Percentiles rank a stretch among this genome's conserved stretches.
Evolutionary conservation across 2,329 filamentous ascomycete genomes (phyloP).

Genomic region (Arthrobotrys musiformis): DNA sequence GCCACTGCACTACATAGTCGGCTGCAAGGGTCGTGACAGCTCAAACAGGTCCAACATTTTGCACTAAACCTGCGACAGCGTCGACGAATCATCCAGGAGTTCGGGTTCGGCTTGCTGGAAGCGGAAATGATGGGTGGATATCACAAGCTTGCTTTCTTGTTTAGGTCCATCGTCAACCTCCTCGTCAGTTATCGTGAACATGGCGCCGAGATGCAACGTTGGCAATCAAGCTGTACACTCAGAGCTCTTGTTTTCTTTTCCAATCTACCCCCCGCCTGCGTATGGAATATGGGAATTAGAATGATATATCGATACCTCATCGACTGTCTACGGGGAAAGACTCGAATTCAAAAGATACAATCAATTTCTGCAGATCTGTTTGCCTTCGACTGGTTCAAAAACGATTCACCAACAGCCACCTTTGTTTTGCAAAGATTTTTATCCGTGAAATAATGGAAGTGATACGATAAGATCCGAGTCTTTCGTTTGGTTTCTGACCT

Average conservation of each 20-base stretch:
- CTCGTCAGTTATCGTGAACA: constrained; percentile 31
- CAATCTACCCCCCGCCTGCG: background rate
- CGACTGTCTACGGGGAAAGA: background rate
- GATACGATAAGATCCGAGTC: background rate
- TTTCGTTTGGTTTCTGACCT: background rate
- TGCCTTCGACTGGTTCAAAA: background rate
- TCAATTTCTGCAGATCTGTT: background rate
- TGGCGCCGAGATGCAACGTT: background rate
- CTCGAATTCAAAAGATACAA: background rate
- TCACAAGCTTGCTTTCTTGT: constrained; percentile 27
- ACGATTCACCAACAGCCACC: background rate
- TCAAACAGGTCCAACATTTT: constrained; percentile 14
- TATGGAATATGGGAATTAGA: background rate
- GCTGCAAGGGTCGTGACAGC: constrained; percentile 14
- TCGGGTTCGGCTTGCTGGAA: constrained; percentile 43
- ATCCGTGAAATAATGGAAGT: constrained; percentile 18
- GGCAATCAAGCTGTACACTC: background rate
- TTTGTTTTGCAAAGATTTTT: background rate
- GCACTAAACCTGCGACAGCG: constrained; percentile 13
- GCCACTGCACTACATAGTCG: background rate
- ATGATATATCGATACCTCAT: background rate
- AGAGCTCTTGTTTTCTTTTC: too few species aligned
- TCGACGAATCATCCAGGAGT: constrained; percentile 8
- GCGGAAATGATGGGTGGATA: constrained; percentile 34
- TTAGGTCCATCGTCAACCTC: background rate